A percentile compares a stretch with the other conserved stretches of the same genome.
These are phyloP conservation scores for Rubia balearica DNA, from an alignment of 305 asterid genomes.

Conservation along the genomic window DNA sequence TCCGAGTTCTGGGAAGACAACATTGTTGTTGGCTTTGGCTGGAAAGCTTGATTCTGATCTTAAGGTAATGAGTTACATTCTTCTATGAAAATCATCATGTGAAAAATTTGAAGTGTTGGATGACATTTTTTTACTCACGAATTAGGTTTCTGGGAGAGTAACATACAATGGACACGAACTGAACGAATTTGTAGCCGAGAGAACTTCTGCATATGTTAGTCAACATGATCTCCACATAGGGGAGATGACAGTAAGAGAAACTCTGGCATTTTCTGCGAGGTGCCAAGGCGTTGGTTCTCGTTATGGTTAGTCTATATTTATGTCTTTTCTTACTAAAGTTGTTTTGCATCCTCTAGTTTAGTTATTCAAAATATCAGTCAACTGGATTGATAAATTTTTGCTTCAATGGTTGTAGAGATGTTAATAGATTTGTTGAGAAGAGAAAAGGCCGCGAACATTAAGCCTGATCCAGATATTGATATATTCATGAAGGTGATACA, in stretches of 20 bases:
- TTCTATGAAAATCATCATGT: neutral
- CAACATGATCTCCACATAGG: constrained; percentile 89
- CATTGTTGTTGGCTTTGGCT: constrained; percentile 77
- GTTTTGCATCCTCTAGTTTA: neutral
- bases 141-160: constrained; percentile 67
- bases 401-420: constrained; percentile 43
- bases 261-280: constrained; percentile 87
- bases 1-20: constrained; percentile 90
- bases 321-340: neutral
- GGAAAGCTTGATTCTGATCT: constrained; percentile 69
- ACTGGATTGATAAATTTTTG: neutral
- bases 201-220: constrained; percentile 87
- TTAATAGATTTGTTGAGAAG: constrained; percentile 79
- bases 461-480: constrained; percentile 89
- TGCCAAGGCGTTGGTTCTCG: constrained; percentile 94
- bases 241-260: constrained; percentile 88
- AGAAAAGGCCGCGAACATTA: constrained; percentile 82
- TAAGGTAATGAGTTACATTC: constrained; percentile 33
- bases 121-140: neutral
- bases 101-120: neutral
- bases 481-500: constrained; percentile 82
- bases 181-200: constrained; percentile 76
- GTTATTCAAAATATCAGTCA: neutral
- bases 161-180: constrained; percentile 78
- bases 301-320: constrained; percentile 37